Evolutionary conservation across 148 eudicot species (phyloP), one percentile per base, ranked within the genome.

Genomic region (Chenopodium formosanum): DNA sequence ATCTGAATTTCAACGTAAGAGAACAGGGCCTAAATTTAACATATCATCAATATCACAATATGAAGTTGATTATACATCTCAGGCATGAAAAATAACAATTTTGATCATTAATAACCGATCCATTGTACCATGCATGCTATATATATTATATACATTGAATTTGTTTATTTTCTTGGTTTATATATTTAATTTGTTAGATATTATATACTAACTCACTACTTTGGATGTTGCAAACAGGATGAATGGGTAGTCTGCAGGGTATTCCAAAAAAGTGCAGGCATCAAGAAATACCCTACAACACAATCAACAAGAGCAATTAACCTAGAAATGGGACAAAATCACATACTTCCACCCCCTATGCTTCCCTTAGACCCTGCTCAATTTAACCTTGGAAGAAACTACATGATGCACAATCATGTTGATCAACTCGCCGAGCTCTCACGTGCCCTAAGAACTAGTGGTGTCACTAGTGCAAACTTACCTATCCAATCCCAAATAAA

Each of bases 221-320:
- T 10, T 74, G 77, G 4, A 78, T 62, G 2, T 46, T 11, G 1
- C 40, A 47, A 85, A 81, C 91, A 94, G 90, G 98, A 94, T 86
- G 97, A 94, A 81, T 94, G 98, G 98, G 98, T 94, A 16, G 92
- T 94, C 3, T 92, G 97, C 67, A 90, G 97, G 3, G 95, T 94
- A 23, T 93, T 93, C 81, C 94, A 94, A 74, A 94, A 94, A 84
- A 94, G 92, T 56, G 92, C 89, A 20, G 98, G 93, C 44, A 84
- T 80, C 19, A 94, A 94, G 85, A 92, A 91, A 82, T 93, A 86
- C 80, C 92, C 95, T 0, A 80, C 95, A 29, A 86, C 79, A 66
- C 90, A 92, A 53, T 80, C 94, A 12, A 75, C 94, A 22, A 88
- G 93, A 85, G 82, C 87, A 47, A 81, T 84, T 17, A 89, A 85